These are phyloP conservation scores for Pterocarpus santalinus DNA, from an alignment of 306 rosid species.

Conservation along the genomic window DNA sequence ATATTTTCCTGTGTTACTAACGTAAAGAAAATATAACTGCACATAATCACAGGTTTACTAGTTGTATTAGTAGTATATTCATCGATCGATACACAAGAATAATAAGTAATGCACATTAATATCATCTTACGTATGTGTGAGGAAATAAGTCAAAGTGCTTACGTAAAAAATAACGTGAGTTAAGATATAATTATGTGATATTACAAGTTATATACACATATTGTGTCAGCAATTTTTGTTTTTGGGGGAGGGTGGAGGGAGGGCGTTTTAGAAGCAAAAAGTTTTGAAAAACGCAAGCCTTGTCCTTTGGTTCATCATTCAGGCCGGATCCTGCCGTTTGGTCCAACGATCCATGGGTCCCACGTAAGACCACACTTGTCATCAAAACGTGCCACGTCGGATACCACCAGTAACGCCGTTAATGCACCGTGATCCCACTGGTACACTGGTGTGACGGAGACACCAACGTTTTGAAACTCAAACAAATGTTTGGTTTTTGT, in stretches of 20 bases:
- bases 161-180: background rate
- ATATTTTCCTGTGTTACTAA: no score
- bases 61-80: no score
- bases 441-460: constrained; percentile 36
- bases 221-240: no score
- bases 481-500: constrained; percentile 1
- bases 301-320: constrained; percentile 40
- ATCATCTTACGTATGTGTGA: background rate
- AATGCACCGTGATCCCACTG: background rate
- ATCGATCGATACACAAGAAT: no score
- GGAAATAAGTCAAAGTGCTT: background rate
- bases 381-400: constrained; percentile 48
- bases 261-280: background rate
- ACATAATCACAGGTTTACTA: no score
- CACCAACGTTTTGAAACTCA: constrained; percentile 59
- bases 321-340: constrained; percentile 53
- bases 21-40: no score
- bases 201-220: no score
- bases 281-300: constrained; percentile 44
- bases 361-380: constrained; percentile 38
- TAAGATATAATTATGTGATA: background rate
- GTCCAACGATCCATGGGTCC: constrained; percentile 53
- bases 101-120: no score
- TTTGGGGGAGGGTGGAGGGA: no score
- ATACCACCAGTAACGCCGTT: constrained; percentile 42